Evolutionary conservation across 2,329 filamentous ascomycete species (phyloP).

Genomic region (Pestalotiopsis sp.): DNA sequence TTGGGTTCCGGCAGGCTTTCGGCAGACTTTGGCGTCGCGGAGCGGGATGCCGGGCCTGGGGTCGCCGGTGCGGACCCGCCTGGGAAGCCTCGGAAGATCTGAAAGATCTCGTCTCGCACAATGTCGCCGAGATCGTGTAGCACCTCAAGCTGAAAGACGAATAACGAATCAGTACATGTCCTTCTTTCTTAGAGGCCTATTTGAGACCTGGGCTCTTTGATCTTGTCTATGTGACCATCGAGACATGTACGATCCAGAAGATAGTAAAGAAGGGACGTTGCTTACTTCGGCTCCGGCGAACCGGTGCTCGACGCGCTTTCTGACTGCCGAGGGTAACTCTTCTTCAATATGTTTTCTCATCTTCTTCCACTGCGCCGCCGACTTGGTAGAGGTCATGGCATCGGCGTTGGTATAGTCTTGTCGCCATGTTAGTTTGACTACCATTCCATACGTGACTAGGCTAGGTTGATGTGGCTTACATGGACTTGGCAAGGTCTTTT

Average conservation of each 20-base stretch:
- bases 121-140: conserved; percentile 27
- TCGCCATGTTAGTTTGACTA: conserved; percentile 16
- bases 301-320: conserved; percentile 27
- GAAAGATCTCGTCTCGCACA: conserved; percentile 25
- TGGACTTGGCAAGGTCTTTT: conserved; percentile 29
- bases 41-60: conserved; percentile 18
- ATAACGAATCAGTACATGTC: background rate
- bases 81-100: conserved; percentile 26
- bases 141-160: conserved; percentile 19
- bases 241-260: background rate
- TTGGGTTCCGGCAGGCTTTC: conserved; percentile 13
- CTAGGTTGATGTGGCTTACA: conserved; percentile 22
- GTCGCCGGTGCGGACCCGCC: conserved; percentile 21
- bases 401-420: conserved; percentile 29
- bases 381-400: conserved; percentile 20
- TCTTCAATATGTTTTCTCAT: conserved; percentile 27
- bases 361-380: conserved; percentile 23
- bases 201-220: background rate
- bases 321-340: conserved; percentile 27
- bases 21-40: conserved; percentile 19
- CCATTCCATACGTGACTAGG: background rate
- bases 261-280: background rate
- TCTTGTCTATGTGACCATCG: background rate
- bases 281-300: conserved; percentile 26
- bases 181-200: background rate